Evolutionary conservation across 2,329 filamentous ascomycete genomes (phyloP).

Genomic region (Scytalidium sp.): DNA sequence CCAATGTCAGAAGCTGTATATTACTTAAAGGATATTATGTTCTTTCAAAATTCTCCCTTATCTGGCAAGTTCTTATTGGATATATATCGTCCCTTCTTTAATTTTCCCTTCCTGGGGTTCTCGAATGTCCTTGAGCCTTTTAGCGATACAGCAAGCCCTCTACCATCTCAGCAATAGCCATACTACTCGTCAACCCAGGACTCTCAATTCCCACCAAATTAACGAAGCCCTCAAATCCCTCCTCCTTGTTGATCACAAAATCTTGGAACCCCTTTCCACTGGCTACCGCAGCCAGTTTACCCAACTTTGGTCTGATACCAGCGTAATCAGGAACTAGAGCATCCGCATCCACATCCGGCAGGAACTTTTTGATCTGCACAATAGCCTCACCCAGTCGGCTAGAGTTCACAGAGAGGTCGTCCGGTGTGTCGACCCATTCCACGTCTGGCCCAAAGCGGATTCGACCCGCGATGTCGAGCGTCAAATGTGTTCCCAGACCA

Average conservation of each 20-base stretch:
- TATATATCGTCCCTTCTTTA: not conserved
- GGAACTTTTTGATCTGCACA: conserved; percentile 71
- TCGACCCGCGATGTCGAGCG: conserved; percentile 79
- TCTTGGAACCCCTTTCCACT: conserved; percentile 73
- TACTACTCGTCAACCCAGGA: conserved; percentile 80
- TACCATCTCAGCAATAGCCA: conserved; percentile 87
- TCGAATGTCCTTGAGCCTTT: not conserved
- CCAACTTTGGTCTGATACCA: conserved; percentile 86
- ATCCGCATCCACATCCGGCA: conserved; percentile 67
- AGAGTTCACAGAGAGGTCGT: conserved; percentile 66
- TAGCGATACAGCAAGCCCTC: conserved; percentile 26
- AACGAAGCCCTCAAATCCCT: conserved; percentile 78
- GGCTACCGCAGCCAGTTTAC: conserved; percentile 54
- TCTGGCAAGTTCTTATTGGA: not conserved
- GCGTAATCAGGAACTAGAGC: conserved; percentile 80
- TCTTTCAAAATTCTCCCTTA: not conserved
- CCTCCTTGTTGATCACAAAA: conserved; percentile 76
- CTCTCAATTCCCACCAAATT: conserved; percentile 93
- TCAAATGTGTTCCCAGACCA: conserved; percentile 90
- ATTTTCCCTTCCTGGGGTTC: not conserved
- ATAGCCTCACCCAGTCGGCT: conserved; percentile 64
- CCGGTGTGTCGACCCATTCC: conserved; percentile 78
- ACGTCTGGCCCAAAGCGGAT: conserved; percentile 93
- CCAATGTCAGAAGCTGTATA: not conserved
- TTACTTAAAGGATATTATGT: not conserved